Evolutionary conservation across 768 basidiomycete species (phyloP).

Genomic region (Termitomyces bulborhizus): DNA sequence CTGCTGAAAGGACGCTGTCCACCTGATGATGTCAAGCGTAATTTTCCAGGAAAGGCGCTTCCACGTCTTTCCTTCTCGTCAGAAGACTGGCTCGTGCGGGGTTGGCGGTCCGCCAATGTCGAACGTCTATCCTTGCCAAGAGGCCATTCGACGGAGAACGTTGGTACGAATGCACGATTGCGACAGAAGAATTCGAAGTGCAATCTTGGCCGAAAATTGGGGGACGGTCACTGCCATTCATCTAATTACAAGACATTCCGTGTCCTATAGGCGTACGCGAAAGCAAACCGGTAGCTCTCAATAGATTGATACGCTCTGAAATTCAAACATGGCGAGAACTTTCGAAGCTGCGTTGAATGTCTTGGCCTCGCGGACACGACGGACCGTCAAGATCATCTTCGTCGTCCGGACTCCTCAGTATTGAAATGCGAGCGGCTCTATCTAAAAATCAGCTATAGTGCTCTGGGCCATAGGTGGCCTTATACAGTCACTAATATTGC

Average conservation of each 20-base stretch:
- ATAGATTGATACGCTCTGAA: not conserved
- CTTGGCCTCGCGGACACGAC: constrained; percentile 9
- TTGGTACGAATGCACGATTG: not conserved
- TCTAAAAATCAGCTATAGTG: not conserved
- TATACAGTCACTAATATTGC: not conserved
- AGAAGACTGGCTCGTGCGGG: not conserved
- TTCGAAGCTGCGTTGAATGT: not conserved
- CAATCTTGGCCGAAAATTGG: not conserved
- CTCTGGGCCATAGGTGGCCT: not conserved
- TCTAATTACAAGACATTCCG: not conserved
- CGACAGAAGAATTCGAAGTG: not conserved
- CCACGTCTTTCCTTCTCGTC: not conserved
- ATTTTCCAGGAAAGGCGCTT: not conserved
- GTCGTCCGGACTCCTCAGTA: not conserved
- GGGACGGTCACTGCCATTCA: not conserved
- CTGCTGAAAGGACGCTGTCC: not conserved
- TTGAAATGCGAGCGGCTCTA: not conserved
- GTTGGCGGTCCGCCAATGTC: not conserved
- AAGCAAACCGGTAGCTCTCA: not conserved
- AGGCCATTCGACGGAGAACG: no score
- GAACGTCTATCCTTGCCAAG: not conserved
- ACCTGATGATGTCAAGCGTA: not conserved
- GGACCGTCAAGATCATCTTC: not conserved
- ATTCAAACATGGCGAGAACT: not conserved
- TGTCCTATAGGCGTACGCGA: not conserved